A percentile compares a stretch with the other conserved stretches of the same genome.
Evolutionary conservation across 495 filamentous ascomycete species (phyloP).

Genomic region (Daldinia childiae): DNA sequence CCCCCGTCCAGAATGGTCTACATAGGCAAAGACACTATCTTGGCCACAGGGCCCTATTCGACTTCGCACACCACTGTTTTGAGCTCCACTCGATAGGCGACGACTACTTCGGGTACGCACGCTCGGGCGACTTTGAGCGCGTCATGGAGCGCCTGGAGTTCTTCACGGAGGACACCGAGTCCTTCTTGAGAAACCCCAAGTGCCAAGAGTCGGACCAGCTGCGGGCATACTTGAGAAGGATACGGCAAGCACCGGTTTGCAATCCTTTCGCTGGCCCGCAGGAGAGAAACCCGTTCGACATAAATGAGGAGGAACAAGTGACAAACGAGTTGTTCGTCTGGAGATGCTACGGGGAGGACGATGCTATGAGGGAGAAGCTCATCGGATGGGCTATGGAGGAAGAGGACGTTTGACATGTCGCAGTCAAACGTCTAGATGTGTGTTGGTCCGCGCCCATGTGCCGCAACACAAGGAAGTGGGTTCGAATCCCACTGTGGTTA

Average conservation of each 20-base stretch:
- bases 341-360: background rate
- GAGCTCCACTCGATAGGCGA: background rate
- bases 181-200: background rate
- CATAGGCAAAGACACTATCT: too few relatives aligned
- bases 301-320: background rate
- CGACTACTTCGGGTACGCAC: too few relatives aligned
- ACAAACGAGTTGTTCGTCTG: background rate
- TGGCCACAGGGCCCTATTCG: background rate
- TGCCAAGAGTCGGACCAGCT: background rate
- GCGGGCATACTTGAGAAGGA: background rate
- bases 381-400: background rate
- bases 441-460: too few relatives aligned
- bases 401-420: background rate
- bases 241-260: background rate
- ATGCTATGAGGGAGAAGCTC: background rate
- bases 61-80: background rate
- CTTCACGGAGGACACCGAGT: background rate
- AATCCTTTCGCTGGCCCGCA: background rate
- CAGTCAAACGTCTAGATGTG: too few relatives aligned
- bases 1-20: too few relatives aligned
- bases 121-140: too few relatives aligned
- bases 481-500: too few relatives aligned
- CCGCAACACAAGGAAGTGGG: too few relatives aligned
- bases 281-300: background rate
- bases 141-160: background rate